Base-by-base conservation (phyloP, 1,139 yeast species). In the Zhuliangozyma parablackwelliae region DNA sequence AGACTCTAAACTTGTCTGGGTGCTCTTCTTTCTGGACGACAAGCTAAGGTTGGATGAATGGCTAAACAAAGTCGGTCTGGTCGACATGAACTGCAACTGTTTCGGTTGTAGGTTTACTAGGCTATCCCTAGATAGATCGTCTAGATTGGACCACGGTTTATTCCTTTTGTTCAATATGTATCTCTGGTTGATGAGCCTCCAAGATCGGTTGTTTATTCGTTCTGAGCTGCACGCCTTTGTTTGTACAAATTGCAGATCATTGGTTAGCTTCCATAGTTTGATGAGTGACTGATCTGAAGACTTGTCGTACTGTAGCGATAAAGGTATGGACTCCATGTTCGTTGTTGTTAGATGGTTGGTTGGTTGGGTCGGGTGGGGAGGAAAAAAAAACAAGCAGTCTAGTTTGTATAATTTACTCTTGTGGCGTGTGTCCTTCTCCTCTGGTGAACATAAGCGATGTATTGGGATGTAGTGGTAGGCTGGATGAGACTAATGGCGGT, bases 121-220 rank as follows among this genome's bases (percentile, higher is more conserved):
- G 13, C 43, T 38, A 13, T 42, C 47, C 21, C 37, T 35, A 7
- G 42, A 37, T 10, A 46, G 32, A 21, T 42, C 47, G 29, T 33
- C 31, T 34, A 34, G 10, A 8, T 12, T 9, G 32, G 21, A 16
- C 12, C 30, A 29, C 20, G 32, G 11, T 25, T 27, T 32, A 29
- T 37, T 33, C 28, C 35, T 29, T 26, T 10, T n/a, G n/a, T 20
- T 28, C 20, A 21, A 12, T 25, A 45, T 30, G 21, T 44, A 11
- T 24, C 40, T 41, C 16, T 39, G 41, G 38, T 52, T 54, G 20
- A 58, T 37, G 31, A 59, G 37, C 31, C 65, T 46, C 65, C 65
- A 59, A 12, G 60, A 51, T 31, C 65, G 44, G 39, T 60, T 56
- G 36, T 53, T 51, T 28, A 58, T 37, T 29, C 65, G 47, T 41